phyloP scores from a whole-genome alignment of 805 yeast genomes.

The Pichia nakasei region DNA sequence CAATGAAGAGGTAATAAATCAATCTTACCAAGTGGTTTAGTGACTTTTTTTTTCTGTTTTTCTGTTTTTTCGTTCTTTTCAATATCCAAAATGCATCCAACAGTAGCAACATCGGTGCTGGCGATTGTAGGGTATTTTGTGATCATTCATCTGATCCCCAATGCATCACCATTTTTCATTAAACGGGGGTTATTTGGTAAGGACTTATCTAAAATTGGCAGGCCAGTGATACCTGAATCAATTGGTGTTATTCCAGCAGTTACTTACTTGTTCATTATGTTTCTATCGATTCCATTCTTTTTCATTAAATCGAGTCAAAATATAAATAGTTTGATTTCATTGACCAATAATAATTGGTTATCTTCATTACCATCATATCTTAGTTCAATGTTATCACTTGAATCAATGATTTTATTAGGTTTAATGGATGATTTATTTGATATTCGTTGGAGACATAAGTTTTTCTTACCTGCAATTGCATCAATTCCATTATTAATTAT shows the following conservation, averaged over 20 bases:
- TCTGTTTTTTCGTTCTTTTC: too few relatives aligned
- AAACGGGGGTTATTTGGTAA: conserved; percentile 77
- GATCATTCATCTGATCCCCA: conserved; percentile 58
- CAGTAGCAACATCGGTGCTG: conserved; percentile 19
- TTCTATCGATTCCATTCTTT: conserved; percentile 79
- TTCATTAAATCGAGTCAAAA: conserved; percentile 42
- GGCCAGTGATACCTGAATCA: conserved; percentile 76
- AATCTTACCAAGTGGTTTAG: too few relatives aligned
- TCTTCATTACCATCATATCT: conserved; percentile 76
- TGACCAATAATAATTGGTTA: conserved; percentile 27
- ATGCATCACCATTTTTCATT: conserved; percentile 55
- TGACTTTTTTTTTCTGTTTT: too few relatives aligned
- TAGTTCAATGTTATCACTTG: conserved; percentile 75
- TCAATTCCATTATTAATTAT: conserved; percentile 86
- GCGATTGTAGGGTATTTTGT: conserved; percentile 55
- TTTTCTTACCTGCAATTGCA: conserved; percentile 90
- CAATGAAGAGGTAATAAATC: too few relatives aligned
- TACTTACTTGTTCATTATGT: conserved; percentile 71
- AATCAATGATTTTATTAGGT: conserved; percentile 78
- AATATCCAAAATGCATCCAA: background rate
- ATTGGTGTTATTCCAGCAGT: conserved; percentile 87
- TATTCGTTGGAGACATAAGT: conserved; percentile 95
- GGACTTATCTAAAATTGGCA: conserved; percentile 71
- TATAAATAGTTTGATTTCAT: background rate
- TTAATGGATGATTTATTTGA: conserved; percentile 93